These are phyloP conservation scores for Populus euphratica DNA, from an alignment of 345 rosid species.

Conservation along the genomic window DNA sequence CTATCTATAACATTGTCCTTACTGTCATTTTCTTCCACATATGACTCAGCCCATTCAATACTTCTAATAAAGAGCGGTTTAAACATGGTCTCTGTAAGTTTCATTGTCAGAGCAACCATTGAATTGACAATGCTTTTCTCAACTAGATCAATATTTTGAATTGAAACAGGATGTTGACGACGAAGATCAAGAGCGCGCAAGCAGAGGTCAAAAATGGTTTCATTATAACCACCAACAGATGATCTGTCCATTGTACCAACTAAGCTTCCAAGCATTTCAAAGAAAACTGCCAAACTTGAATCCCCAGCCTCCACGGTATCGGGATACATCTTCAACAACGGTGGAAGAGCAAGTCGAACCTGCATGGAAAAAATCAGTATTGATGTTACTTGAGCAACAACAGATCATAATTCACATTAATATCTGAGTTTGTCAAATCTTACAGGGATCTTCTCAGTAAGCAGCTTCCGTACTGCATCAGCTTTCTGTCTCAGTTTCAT, in stretches of 20 bases:
- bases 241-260: conserved; percentile 71
- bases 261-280: conserved; percentile 66
- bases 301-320: conserved; percentile 68
- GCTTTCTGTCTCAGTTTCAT: conserved; percentile 66
- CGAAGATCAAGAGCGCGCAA: conserved; percentile 84
- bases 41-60: conserved; percentile 82
- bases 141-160: conserved; percentile 55
- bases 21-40: conserved; percentile 42
- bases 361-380: conserved; percentile 26
- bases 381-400: conserved; percentile 1
- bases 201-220: conserved; percentile 73
- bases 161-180: conserved; percentile 50
- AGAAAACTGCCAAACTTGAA: conserved; percentile 62
- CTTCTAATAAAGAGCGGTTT: conserved; percentile 78
- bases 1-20: conserved; percentile 44
- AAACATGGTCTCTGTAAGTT: conserved; percentile 90
- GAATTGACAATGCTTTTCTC: conserved; percentile 68
- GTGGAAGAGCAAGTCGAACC: conserved; percentile 85
- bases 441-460: conserved; percentile 76
- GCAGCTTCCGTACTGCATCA: conserved; percentile 56
- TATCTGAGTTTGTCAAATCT: conserved; percentile 25
- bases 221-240: conserved; percentile 54
- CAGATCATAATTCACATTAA: not conserved
- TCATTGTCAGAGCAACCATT: conserved; percentile 68
- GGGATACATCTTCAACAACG: conserved; percentile 61